A percentile compares a stretch with the other conserved stretches of the same genome.
phyloP scores from a whole-genome alignment of 345 rosid species.

The Pugionium cornutum region DNA sequence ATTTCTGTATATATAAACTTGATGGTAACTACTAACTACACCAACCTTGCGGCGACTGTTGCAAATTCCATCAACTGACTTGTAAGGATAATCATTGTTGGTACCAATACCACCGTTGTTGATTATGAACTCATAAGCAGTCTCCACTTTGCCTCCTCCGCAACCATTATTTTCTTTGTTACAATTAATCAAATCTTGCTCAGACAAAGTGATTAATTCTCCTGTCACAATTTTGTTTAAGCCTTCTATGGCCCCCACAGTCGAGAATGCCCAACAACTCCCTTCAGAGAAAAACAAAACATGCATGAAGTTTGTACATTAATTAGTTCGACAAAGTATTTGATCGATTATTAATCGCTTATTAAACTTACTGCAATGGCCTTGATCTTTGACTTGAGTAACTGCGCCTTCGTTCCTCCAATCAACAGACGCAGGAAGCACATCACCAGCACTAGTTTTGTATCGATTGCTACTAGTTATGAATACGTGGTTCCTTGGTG shows the following conservation, averaged over 20 bases:
- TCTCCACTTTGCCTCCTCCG: conserved; percentile 61
- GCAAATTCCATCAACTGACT: conserved; percentile 33
- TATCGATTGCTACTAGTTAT: conserved; percentile 40
- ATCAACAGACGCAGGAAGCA: conserved; percentile 65
- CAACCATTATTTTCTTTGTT: conserved; percentile 50
- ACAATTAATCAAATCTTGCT: conserved; percentile 78
- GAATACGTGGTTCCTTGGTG: conserved; percentile 25
- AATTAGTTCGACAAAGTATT: no score
- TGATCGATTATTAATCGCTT: no score
- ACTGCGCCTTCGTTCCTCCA: conserved; percentile 88
- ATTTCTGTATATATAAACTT: not conserved
- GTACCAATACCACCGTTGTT: conserved; percentile 56
- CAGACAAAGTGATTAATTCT: conserved; percentile 59
- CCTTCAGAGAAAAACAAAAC: conserved; percentile 43
- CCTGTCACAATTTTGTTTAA: conserved; percentile 67
- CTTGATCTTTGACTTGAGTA: conserved; percentile 75
- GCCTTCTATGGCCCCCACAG: conserved; percentile 79
- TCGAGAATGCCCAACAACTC: conserved; percentile 93
- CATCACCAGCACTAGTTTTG: conserved; percentile 38
- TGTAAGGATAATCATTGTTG: conserved; percentile 58
- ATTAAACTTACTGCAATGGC: conserved; percentile 59
- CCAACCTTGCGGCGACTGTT: conserved; percentile 37
- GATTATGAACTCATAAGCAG: conserved; percentile 54
- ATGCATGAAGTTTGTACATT: conserved; percentile 5
- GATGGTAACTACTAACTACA: conserved; percentile 26